A percentile compares a stretch with the other conserved stretches of the same genome.
Evolutionary conservation across 2,329 filamentous ascomycete species (phyloP).

Genomic region (Sclerotinia glacialis): DNA sequence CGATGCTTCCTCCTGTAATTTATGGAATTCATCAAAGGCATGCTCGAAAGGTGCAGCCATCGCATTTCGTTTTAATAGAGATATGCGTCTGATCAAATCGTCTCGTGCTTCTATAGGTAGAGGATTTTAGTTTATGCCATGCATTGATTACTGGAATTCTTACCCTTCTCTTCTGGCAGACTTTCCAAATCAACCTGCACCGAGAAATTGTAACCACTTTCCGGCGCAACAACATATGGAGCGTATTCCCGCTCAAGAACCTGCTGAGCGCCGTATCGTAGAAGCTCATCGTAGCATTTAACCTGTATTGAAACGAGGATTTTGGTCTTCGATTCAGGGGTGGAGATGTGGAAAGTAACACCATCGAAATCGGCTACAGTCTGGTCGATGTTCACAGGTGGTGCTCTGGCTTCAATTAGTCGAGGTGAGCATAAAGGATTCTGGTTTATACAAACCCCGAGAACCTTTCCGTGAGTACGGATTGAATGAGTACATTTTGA

Average conservation of each 20-base stretch:
- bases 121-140: conserved; percentile 20
- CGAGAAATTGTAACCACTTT: conserved; percentile 94
- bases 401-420: conserved; percentile 58
- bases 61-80: conserved; percentile 92
- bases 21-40: conserved; percentile 89
- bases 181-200: conserved; percentile 84
- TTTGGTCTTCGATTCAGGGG: conserved; percentile 87
- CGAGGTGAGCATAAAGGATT: conserved; percentile 17
- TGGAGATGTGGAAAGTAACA: conserved; percentile 97
- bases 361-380: conserved; percentile 98
- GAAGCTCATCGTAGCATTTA: conserved; percentile 88
- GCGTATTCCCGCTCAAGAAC: conserved; percentile 95
- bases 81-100: conserved; percentile 81
- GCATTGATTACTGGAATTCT: conserved; percentile 1
- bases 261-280: conserved; percentile 87
- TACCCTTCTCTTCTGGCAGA: conserved; percentile 76
- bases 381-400: conserved; percentile 90
- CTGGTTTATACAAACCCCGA: conserved; percentile 35
- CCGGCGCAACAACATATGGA: conserved; percentile 80
- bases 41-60: conserved; percentile 99
- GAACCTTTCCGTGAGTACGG: conserved; percentile 91
- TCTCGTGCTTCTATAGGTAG: conserved; percentile 65
- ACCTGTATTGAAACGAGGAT: conserved; percentile 94
- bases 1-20: conserved; percentile 80
- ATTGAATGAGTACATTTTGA: conserved; percentile 97